Base-by-base conservation (phyloP, 2,329 filamentous ascomycete genomes). In the Sclerotinia glacialis region DNA sequence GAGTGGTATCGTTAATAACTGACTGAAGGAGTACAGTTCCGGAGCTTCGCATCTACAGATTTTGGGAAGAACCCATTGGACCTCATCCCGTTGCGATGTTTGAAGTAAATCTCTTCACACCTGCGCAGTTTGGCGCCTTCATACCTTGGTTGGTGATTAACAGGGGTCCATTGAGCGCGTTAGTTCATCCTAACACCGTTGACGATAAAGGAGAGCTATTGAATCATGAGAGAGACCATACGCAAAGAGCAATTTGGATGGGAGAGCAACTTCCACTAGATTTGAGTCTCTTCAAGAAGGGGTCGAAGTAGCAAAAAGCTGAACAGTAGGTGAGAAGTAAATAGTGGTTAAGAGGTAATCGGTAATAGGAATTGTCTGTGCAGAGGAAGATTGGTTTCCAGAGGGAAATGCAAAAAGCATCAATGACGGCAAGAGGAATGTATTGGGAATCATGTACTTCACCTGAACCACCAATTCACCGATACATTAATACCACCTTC, bases 31-130 rank as follows among this genome's bases (percentile, higher is more conserved):
- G 55, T 55, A 46, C 16, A 93, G 90, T 96, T 74, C 92, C 93
- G 11, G 93, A 97, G 76, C 81, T 96, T 23, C 85, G 92, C 64
- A 89, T 96, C 72, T 96, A 97, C 76, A 82, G 78, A 18, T 81
- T 96, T 71, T 96, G 86, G 85, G 89, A 95, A 71, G 78, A 80
- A 18, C 92, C 93, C 0, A 78, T 97, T 37, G 93, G 93, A 0
- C 93, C 93, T 0, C 93, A 97, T 76, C 88, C 90, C 0, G 78
- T 92, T 0, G 90, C 88, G 63, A 97, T 96, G 92, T 97, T 97
- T 73, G 93, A 97, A 78, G 92, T 97, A 55, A 96, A 96, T 72
- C 55, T 97, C 26, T 92, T 94, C 77, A 92, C 89, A 0, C 93
- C 93, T 0, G 88, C 86, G 3, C 91, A 97, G 77, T 97, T 97